Base-by-base conservation (phyloP, 2,329 filamentous ascomycete species). In the Trichoderma sp. region DNA sequence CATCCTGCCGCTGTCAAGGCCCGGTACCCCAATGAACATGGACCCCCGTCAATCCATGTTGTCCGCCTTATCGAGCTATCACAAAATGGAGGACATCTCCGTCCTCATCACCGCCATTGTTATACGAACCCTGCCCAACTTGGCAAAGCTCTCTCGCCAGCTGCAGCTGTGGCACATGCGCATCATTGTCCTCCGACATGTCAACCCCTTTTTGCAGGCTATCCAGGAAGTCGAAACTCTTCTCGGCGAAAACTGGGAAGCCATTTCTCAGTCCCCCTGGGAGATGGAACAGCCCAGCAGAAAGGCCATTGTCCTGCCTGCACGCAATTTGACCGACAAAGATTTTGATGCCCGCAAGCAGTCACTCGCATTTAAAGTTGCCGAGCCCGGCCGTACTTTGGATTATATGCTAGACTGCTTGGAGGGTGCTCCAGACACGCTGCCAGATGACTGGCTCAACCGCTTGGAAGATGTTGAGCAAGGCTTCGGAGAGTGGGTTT, bases 71-170 rank as follows among this genome's bases (percentile, higher is more conserved):
- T 75, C 87, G 1, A 82, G 78, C 59, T 92, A 92, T 79, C 87
- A 87, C 71, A 89, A 87, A 71, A 88, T 98, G 84, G 94, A 96
- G 74, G 96, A 98, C 78, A 89, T 97, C 75, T 94, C 93, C 10
- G 93, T 95, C 29, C 86, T 98, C 58, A 87, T 98, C 68, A 97
- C 96, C 1, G 92, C 94, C 33, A 97, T 95, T 40, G 92, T 97
- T 21, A 82, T 99, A n/a, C 92, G 96, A 76, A 89, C 93, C 4
- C 84, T 99, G 24, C 96, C 96, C 1, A 90, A 92, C 70, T 82
- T 97, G 53, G 91, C 93, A 11, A 89, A 87, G 67, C 81, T 99
- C 27, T 89, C 88, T 67, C 86, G 87, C 10, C 80, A 96, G n/a
- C 83, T 98, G 61, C 87, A 89, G 68, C 86, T 86, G 2, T 99